phyloP scores from a whole-genome alignment of 139 green algal genomes.

The Limnomonas spitsbergensis region DNA sequence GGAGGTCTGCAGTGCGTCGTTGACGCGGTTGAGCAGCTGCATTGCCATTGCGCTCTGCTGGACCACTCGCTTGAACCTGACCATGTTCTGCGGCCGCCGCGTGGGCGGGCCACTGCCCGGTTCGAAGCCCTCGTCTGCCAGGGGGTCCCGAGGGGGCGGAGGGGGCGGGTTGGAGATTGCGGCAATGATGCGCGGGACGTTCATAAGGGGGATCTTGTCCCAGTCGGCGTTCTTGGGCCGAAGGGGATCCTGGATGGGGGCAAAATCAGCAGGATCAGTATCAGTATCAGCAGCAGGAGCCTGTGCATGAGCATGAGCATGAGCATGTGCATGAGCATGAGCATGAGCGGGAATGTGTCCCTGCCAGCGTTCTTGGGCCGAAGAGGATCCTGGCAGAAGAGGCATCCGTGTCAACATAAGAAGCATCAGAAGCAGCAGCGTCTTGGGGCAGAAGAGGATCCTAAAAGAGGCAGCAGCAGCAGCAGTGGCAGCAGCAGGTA shows the following conservation, averaged over 20 bases:
- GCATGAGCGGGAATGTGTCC: constrained; percentile 37
- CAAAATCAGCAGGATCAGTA: too few relatives aligned
- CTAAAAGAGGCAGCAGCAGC: too few relatives aligned
- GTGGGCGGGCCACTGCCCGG: neutral
- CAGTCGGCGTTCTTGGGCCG: constrained; percentile 21
- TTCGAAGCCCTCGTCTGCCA: neutral
- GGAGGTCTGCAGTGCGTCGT: constrained; percentile 20
- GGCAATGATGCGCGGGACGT: constrained; percentile 45
- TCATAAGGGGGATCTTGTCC: constrained; percentile 37
- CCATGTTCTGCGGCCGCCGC: constrained; percentile 26
- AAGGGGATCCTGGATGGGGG: constrained; percentile 28
- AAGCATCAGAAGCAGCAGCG: too few relatives aligned
- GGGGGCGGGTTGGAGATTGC: constrained; percentile 39
- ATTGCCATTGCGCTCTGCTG: constrained; percentile 43
- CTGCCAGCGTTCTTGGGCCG: constrained; percentile 19
- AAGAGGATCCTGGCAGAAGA: constrained; percentile 28
- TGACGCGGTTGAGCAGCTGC: constrained; percentile 37
- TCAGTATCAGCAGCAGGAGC: too few relatives aligned
- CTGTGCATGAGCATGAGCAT: too few relatives aligned
- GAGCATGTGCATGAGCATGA: too few relatives aligned
- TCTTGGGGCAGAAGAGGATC: too few relatives aligned
- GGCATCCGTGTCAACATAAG: too few relatives aligned
- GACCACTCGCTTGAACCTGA: constrained; percentile 43
- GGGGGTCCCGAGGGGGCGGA: constrained; percentile 2
- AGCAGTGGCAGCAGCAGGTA: too few relatives aligned